Evolutionary conservation across 306 rosid species (phyloP).

Genomic region (Cotoneaster glaucophyllus): DNA sequence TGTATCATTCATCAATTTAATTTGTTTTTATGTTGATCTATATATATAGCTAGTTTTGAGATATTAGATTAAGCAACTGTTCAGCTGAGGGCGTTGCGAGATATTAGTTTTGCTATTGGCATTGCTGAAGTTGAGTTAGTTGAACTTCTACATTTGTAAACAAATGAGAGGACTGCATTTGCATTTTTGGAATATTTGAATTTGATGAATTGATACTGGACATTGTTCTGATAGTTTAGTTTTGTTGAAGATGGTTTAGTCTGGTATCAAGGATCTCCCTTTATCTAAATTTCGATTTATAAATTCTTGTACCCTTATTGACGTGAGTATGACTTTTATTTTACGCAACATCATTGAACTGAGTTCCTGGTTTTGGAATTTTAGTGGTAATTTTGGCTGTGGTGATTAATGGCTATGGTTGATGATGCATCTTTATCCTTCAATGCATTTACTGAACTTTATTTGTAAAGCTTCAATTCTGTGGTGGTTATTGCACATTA

Average conservation of each 20-base stretch:
- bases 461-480: conserved; percentile 17
- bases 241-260: background rate
- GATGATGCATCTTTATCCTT: conserved; percentile 7
- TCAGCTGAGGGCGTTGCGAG: no score
- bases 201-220: background rate
- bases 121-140: conserved; percentile 8
- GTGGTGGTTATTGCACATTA: background rate
- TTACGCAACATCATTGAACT: background rate
- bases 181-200: background rate
- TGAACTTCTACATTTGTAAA: background rate
- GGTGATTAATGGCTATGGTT: background rate
- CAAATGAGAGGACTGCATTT: background rate
- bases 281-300: background rate
- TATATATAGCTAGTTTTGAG: no score
- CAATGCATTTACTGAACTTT: conserved; percentile 11
- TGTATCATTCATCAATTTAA: no score
- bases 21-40: no score
- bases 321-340: background rate
- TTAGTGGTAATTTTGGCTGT: background rate
- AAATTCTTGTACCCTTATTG: background rate
- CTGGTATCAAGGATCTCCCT: background rate
- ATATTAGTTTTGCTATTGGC: background rate
- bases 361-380: background rate
- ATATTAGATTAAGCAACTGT: no score
- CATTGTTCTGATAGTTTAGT: background rate